Evolutionary conservation across 345 rosid species (phyloP), one percentile per base, ranked within the genome.

Genomic region (Brassica rapa): DNA sequence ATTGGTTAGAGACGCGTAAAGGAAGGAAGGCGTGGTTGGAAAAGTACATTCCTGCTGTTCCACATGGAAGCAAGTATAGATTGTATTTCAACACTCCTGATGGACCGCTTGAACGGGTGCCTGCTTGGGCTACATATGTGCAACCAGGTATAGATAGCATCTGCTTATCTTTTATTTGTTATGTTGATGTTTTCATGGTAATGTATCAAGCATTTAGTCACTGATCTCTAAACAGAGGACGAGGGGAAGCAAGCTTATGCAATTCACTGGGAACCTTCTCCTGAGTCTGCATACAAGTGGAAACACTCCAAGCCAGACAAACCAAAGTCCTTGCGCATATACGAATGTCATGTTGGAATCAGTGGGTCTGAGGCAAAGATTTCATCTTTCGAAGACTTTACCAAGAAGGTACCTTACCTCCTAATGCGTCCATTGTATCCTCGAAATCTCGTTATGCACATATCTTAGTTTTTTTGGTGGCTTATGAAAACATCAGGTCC

Each of bases 111-210:
- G 98, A 94, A 74, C 85, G 98, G 8, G 88, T 94, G 39, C 97
- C 98, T 72, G 97, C 98, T 70, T 92, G 98, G 98, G 97, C 98
- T 80, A 88, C 90, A 29, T 94, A 91, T 73, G 97, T 94, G 61
- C 83, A 92, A 83, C 95, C 98, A 77, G 95, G 98, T 91, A 87
- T 83, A n/a, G 33, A 24, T 32, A 70, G 33, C 68, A 27, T 68
- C 75, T 62, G 35, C 7, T 27, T 27, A 53, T 33, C 4, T 74
- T 74, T 0, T 68, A 12, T 70, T 41, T 72, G 23, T 46, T 30
- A n/a, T 66, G 41, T 72, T 78, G 5, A 65, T 35, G 10, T 68
- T 35, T 49, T 24, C 63, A 10, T 33, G 39, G 4, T 9, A 21
- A 41, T 60, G 56, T 2, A 19, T 33, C 3, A 53, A 68, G 51